Percentiles rank a stretch among this genome's conserved stretches.
Conservation (phyloP, 805 yeast genomes). For the Lipomyces orientalis region DNA sequence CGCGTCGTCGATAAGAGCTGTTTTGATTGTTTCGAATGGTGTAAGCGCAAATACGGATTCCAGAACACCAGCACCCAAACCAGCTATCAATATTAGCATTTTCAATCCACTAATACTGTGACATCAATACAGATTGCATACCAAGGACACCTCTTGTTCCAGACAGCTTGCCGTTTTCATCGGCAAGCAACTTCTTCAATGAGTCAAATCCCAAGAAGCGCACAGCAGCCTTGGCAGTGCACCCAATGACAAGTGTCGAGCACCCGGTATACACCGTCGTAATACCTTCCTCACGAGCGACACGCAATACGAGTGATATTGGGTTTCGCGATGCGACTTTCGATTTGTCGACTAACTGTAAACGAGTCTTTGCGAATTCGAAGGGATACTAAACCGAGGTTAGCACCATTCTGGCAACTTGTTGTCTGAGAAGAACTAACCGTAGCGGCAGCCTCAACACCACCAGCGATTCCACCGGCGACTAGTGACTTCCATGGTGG, state of each 20-base stretch:
- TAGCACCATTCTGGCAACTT: neutral
- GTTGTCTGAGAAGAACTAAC: slow-evolving; percentile 34
- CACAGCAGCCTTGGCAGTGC: slow-evolving; percentile 95
- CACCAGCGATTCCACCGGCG: slow-evolving; percentile 56
- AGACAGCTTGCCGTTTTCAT: slow-evolving; percentile 82
- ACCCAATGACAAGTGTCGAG: slow-evolving; percentile 94
- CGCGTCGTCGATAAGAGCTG: slow-evolving; percentile 92
- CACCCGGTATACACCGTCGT: slow-evolving; percentile 89
- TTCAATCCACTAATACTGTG: neutral
- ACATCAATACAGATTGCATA: slow-evolving; percentile 1
- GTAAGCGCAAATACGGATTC: slow-evolving; percentile 94
- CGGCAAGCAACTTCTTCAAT: slow-evolving; percentile 76
- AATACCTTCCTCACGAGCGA: slow-evolving; percentile 79
- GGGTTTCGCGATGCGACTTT: slow-evolving; percentile 64
- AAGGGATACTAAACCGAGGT: slow-evolving; percentile 67
- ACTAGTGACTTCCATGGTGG: slow-evolving; percentile 49
- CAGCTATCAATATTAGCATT: slow-evolving; percentile 57
- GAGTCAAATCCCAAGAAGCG: slow-evolving; percentile 91
- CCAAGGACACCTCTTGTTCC: slow-evolving; percentile 84
- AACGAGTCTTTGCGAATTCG: slow-evolving; percentile 93
- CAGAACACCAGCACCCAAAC: slow-evolving; percentile 94
- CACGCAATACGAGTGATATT: slow-evolving; percentile 72
- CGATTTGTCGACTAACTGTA: slow-evolving; percentile 63
- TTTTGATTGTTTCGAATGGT: slow-evolving; percentile 95
- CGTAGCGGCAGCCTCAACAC: slow-evolving; percentile 79